Percentiles rank a stretch among this genome's conserved stretches.
phyloP scores from a whole-genome alignment of 2,329 filamentous ascomycete species.

The Cryphonectria nitschkei region DNA sequence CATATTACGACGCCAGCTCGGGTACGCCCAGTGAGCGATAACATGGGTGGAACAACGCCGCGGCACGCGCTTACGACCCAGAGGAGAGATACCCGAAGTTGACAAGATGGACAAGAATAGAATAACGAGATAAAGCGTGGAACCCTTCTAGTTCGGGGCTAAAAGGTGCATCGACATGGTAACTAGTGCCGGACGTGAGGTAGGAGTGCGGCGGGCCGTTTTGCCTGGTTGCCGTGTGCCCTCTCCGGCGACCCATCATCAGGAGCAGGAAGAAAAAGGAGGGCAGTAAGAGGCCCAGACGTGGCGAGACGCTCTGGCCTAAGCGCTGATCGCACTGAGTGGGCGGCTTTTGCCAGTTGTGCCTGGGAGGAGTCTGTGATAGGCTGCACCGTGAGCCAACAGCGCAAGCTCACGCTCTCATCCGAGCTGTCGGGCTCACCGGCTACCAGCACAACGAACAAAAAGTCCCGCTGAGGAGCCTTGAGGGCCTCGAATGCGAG shows the following conservation, averaged over 20 bases:
- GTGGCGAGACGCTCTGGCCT: conserved; percentile 24
- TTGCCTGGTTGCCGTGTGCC: not conserved
- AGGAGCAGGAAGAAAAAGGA: not conserved
- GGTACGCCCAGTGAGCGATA: not conserved
- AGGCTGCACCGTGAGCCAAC: conserved; percentile 10
- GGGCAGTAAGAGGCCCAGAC: conserved; percentile 19
- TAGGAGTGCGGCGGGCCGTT: not conserved
- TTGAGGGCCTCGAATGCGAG: not conserved
- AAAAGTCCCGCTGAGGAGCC: not conserved
- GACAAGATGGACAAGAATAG: not conserved
- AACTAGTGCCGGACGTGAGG: not conserved
- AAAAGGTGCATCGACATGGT: not conserved
- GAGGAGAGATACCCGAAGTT: not conserved
- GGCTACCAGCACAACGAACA: not conserved
- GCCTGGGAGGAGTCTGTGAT: conserved; percentile 23
- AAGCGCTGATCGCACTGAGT: conserved; percentile 24
- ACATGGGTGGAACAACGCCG: not conserved
- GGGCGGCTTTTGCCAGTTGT: conserved; percentile 16
- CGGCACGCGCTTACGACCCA: not conserved
- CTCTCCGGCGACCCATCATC: conserved; percentile 17
- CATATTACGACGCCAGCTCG: not conserved
- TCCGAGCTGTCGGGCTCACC: not conserved
- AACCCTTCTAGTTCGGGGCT: not conserved
- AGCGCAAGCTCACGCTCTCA: conserved; percentile 4
- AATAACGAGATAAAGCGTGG: not conserved